Conservation (phyloP, 306 rosid genomes). For the Medicago truncatula region MtrunA17r5.0-ANR NC_053049.1:5491001-5491500, state of each 20-base stretch:
- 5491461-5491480: background rate
- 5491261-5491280: no score
- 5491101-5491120: background rate
- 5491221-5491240: no score
- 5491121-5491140: no score
- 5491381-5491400: background rate
- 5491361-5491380: constrained; percentile 1
- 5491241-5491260: no score
- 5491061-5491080: background rate
- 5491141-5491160: no score
- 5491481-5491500: background rate
- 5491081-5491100: background rate
- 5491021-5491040: background rate
- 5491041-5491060: background rate
- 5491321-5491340: no score
- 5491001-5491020: no score
- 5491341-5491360: background rate
- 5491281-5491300: no score
- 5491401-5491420: background rate
- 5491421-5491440: background rate
- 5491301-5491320: no score
- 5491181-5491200: no score
- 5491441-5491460: background rate
- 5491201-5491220: no score
- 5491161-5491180: no score